phyloP scores from a whole-genome alignment of 83 land plant species.

The Isoetes engelmannii region DNA sequence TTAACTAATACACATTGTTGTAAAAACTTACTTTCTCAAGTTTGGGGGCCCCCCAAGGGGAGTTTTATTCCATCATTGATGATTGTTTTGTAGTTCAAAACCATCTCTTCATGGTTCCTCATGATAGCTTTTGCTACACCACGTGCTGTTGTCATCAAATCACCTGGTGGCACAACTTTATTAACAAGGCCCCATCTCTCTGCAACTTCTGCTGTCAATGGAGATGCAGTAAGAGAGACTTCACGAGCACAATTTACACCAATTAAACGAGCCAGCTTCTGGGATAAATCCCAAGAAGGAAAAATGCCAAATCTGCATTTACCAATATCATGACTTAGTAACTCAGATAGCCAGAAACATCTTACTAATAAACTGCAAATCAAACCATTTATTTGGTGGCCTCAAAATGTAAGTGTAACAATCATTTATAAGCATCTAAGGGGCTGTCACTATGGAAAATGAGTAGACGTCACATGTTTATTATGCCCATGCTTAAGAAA shows the following conservation, averaged over 20 bases:
- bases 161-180: constrained; percentile 61
- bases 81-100: constrained; percentile 65
- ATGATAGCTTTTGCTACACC: constrained; percentile 66
- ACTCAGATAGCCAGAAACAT: too few species aligned
- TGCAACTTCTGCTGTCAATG: constrained; percentile 66
- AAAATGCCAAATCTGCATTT: constrained; percentile 98
- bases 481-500: too few species aligned
- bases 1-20: too few species aligned
- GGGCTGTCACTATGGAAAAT: too few species aligned
- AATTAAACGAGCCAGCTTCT: constrained; percentile 79
- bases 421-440: too few species aligned
- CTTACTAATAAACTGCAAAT: too few species aligned
- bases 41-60: constrained; percentile 56
- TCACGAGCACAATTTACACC: constrained; percentile 81
- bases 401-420: too few species aligned
- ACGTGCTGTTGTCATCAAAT: constrained; percentile 60
- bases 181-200: constrained; percentile 90
- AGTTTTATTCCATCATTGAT: constrained; percentile 80
- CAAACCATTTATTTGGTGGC: too few species aligned
- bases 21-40: constrained; percentile 82
- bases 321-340: too few species aligned
- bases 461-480: too few species aligned
- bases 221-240: constrained; percentile 56
- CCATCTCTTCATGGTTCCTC: constrained; percentile 65
- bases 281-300: constrained; percentile 98